Percentiles rank a stretch among this genome's conserved stretches.
These are phyloP conservation scores for Alternaria ethzedia DNA, from an alignment of 2,329 filamentous ascomycete genomes.

Conservation along the genomic window DNA sequence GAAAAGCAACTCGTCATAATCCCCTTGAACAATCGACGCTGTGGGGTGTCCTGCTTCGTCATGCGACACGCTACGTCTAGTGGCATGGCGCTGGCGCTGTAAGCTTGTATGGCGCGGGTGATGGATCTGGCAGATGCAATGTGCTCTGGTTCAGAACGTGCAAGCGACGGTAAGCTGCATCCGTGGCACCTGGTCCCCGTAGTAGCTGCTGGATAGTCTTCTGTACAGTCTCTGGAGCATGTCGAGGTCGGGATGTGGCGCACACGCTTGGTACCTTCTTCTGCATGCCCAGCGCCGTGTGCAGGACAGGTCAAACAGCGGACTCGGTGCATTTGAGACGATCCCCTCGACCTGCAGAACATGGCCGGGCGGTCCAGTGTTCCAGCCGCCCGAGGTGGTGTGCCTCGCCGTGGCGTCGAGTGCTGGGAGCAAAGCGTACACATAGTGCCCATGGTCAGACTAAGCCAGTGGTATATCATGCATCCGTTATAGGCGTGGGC, in stretches of 20 bases:
- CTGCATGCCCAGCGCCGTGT: slow-evolving; percentile 13
- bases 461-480: slow-evolving; percentile 31
- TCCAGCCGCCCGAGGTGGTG: slow-evolving; percentile 29
- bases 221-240: slow-evolving; percentile 1
- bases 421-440: slow-evolving; percentile 21
- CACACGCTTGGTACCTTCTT: not conserved
- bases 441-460: slow-evolving; percentile 31
- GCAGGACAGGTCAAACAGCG: slow-evolving; percentile 33
- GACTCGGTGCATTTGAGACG: slow-evolving; percentile 33
- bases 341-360: slow-evolving; percentile 24
- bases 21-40: slow-evolving; percentile 16
- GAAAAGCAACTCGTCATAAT: slow-evolving; percentile 15
- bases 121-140: slow-evolving; percentile 30
- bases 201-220: slow-evolving; percentile 7
- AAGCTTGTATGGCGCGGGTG: slow-evolving; percentile 26
- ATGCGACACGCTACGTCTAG: slow-evolving; percentile 20
- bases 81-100: slow-evolving; percentile 26
- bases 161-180: slow-evolving; percentile 28
- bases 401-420: slow-evolving; percentile 34
- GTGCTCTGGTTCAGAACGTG: slow-evolving; percentile 21
- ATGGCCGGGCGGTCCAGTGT: slow-evolving; percentile 20
- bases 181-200: slow-evolving; percentile 16
- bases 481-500: slow-evolving; percentile 29
- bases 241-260: not conserved
- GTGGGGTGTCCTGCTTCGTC: slow-evolving; percentile 26